Conservation (phyloP, 805 yeast species). For the Scheffersomyces stipitis region DNA sequence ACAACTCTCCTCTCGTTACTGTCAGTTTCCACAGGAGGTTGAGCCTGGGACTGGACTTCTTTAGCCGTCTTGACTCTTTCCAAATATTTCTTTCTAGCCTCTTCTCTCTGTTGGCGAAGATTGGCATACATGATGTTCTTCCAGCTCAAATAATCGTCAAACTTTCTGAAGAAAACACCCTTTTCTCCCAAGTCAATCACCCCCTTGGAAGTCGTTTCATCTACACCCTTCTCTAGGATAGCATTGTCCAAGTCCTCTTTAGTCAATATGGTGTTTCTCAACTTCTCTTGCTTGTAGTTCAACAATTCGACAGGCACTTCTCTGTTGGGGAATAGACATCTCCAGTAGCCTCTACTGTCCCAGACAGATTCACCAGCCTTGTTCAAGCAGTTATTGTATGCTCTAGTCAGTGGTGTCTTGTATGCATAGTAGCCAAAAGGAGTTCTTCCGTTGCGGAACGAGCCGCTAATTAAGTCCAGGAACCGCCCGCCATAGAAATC, state of each 20-base stretch:
- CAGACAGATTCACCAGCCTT: conserved; percentile 73
- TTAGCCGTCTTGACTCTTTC: conserved; percentile 3
- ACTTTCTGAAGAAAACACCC: conserved; percentile 65
- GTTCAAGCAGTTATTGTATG: conserved; percentile 63
- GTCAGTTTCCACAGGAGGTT: neutral
- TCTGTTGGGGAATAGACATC: conserved; percentile 75
- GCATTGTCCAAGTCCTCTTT: conserved; percentile 58
- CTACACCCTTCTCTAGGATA: conserved; percentile 5
- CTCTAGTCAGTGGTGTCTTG: conserved; percentile 57
- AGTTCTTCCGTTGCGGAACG: conserved; percentile 20
- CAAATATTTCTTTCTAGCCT: conserved; percentile 7
- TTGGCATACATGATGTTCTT: conserved; percentile 51
- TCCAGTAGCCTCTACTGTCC: conserved; percentile 87
- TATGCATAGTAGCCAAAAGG: conserved; percentile 51
- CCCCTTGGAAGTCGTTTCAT: conserved; percentile 9
- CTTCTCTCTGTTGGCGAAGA: conserved; percentile 36
- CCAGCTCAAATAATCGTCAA: conserved; percentile 69
- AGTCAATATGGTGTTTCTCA: conserved; percentile 38
- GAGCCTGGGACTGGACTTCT: neutral
- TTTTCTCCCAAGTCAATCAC: conserved; percentile 42
- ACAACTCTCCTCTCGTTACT: conserved; percentile 14
- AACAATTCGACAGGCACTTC: conserved; percentile 33
- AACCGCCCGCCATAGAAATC: conserved; percentile 3
- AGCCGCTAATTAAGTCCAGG: conserved; percentile 13
- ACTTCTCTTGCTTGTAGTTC: conserved; percentile 22